phyloP scores from a whole-genome alignment of 306 rosid species.

The Rubus parviflorus region DNA sequence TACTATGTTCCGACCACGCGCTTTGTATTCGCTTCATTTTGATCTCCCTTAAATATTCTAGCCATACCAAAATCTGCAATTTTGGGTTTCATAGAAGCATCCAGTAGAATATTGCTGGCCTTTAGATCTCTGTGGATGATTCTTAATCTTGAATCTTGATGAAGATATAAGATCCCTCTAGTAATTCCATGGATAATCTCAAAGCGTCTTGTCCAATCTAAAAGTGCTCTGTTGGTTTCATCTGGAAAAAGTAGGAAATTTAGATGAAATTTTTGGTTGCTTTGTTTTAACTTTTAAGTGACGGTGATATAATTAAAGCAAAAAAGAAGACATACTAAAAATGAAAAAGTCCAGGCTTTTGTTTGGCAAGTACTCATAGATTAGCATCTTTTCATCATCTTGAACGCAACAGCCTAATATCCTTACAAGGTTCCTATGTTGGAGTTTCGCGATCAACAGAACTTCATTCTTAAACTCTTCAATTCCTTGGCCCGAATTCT shows the following conservation, averaged over 20 bases:
- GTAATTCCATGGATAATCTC: slow-evolving; percentile 43
- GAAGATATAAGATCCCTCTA: slow-evolving; percentile 62
- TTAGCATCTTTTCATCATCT: slow-evolving; percentile 52
- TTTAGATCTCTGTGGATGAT: slow-evolving; percentile 63
- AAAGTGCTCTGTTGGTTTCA: slow-evolving; percentile 22
- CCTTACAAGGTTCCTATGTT: slow-evolving; percentile 68
- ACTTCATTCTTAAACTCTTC: slow-evolving; percentile 66
- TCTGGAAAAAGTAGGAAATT: slow-evolving; percentile 17
- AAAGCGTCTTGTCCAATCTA: slow-evolving; percentile 48
- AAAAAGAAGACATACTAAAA: slow-evolving; percentile 38
- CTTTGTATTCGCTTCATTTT: slow-evolving; percentile 52
- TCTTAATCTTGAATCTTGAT: slow-evolving; percentile 61
- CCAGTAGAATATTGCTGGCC: slow-evolving; percentile 58
- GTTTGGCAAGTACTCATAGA: slow-evolving; percentile 63
- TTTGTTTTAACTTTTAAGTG: background rate
- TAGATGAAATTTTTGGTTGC: background rate
- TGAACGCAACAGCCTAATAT: slow-evolving; percentile 52
- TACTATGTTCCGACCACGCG: slow-evolving; percentile 69
- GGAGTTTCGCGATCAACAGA: slow-evolving; percentile 59
- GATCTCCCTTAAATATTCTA: slow-evolving; percentile 52
- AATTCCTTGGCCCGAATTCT: slow-evolving; percentile 54
- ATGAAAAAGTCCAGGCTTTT: slow-evolving; percentile 49
- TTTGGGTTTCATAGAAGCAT: slow-evolving; percentile 50
- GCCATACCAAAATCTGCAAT: slow-evolving; percentile 81
- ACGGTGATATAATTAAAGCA: background rate